Evolutionary conservation across 2,329 filamentous ascomycete genomes (phyloP).

Genomic region (Colletotrichum sp.): DNA sequence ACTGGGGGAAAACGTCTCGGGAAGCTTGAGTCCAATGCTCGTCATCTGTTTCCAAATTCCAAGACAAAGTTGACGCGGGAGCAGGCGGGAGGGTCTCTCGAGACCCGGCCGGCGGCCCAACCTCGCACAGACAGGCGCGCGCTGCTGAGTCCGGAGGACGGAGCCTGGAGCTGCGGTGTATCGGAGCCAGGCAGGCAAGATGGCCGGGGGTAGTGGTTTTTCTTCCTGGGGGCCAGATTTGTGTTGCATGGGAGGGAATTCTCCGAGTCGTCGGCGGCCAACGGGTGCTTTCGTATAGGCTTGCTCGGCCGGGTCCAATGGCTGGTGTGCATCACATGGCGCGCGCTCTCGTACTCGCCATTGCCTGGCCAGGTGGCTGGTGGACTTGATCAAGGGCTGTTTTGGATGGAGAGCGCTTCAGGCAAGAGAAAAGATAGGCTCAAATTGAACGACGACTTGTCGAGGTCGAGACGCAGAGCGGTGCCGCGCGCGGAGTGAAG

Average conservation of each 20-base stretch:
- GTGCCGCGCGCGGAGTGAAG: conserved; percentile 21
- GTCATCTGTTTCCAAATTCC: not conserved
- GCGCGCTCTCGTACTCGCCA: conserved; percentile 14
- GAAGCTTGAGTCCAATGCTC: not conserved
- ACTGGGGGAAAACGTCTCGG: not conserved
- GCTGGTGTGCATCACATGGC: conserved; percentile 15
- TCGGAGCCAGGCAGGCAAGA: not conserved
- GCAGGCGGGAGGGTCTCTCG: not conserved
- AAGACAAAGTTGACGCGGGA: not conserved
- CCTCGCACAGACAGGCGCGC: conserved; percentile 11
- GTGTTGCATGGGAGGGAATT: not conserved
- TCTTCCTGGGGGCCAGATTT: not conserved
- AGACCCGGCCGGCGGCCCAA: conserved; percentile 2
- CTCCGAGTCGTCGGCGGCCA: conserved; percentile 11
- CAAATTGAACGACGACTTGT: not conserved
- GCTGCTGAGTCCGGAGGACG: not conserved
- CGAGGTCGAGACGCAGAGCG: conserved; percentile 16
- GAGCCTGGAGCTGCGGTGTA: not conserved
- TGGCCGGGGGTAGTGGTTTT: not conserved
- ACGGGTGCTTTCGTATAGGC: not conserved
- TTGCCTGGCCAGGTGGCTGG: not conserved
- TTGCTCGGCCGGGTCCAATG: not conserved
- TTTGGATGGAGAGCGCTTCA: conserved; percentile 12
- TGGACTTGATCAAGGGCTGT: not conserved
- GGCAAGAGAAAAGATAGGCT: conserved; percentile 6